Evolutionary conservation across 2,329 filamentous ascomycete species (phyloP), one percentile per base, ranked within the genome.

Genomic region (Grosmannia serpens): DNA sequence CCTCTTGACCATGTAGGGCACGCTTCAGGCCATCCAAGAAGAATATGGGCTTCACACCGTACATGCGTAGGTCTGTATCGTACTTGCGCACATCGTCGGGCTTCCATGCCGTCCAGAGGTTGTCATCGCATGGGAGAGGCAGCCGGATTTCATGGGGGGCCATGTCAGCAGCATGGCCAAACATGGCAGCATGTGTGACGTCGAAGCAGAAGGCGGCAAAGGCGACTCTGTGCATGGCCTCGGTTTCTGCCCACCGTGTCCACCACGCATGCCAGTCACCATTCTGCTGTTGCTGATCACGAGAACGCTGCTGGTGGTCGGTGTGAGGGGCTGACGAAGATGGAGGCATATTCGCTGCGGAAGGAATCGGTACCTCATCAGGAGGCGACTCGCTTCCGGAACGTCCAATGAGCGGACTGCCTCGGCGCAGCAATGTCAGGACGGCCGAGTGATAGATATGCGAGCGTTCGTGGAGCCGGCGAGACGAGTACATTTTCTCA

Each of bases 161-260:
- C 89, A 96, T 95, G 61, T 91, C 89, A 0, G 89, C 89, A 0
- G 86, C 85, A 69, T 96, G 91, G 0, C 91, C 91, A 67, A 96
- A 96, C 84, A 96, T 94, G 26, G 88, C 91, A 1, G 90, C 90
- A 68, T 96, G 91, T 1, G 89, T 86, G 8, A 89, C 88, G 67
- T 96, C 91, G 67, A 95, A 83, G 66, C 95, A 87, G 69, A 96
- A 96, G 0, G 91, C 90, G 0, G 85, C 89, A 71, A 94, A 96
- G 0, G 91, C 90, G 2, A 89, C 89, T 57, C 91, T 80, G 61
- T 90, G 83, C 63, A 91, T 95, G 0, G 91, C 88, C 69, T 96
- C 91, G 0, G 88, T 89, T 31, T 88, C 88, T 57, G 94, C 91
- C 91, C 91, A 96, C 60, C 88, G 82, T 62, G 85, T 83, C 91